Evolutionary conservation across 148 eudicot species (phyloP).

Genomic region (Cornus kousa): DNA sequence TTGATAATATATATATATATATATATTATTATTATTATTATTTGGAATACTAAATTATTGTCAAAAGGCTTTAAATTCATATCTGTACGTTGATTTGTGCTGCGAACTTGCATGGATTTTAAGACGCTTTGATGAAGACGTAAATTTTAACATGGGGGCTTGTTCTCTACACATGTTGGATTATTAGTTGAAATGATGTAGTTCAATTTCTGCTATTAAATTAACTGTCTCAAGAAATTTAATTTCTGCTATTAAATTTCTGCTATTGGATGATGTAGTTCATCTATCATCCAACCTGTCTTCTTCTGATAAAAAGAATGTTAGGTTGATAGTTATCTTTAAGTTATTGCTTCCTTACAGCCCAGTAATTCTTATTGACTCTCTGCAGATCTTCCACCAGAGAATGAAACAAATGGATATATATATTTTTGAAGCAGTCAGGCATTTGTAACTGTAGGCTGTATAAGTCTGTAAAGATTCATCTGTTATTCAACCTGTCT

Average conservation of each 20-base stretch:
- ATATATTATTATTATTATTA: not conserved
- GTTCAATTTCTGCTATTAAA: not conserved
- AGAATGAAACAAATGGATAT: slow-evolving; percentile 92
- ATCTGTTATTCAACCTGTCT: too few species aligned
- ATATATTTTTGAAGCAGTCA: too few species aligned
- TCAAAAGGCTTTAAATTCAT: not conserved
- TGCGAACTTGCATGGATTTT: not conserved
- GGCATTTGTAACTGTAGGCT: too few species aligned
- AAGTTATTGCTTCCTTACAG: not conserved
- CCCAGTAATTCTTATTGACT: slow-evolving; percentile 12
- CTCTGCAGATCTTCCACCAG: slow-evolving; percentile 73
- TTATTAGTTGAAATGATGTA: not conserved
- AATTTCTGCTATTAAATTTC: not conserved
- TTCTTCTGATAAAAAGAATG: not conserved
- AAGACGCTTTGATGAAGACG: not conserved
- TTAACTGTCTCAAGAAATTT: not conserved
- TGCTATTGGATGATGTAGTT: too few species aligned
- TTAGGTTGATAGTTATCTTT: not conserved
- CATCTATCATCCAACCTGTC: too few species aligned
- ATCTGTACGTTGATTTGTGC: not conserved
- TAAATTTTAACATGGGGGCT: not conserved
- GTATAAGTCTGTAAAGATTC: not conserved
- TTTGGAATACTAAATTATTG: not conserved
- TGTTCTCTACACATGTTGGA: not conserved
- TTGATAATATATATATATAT: too few species aligned